phyloP scores from a whole-genome alignment of 495 filamentous ascomycete species.

The Extremus antarcticus region DNA sequence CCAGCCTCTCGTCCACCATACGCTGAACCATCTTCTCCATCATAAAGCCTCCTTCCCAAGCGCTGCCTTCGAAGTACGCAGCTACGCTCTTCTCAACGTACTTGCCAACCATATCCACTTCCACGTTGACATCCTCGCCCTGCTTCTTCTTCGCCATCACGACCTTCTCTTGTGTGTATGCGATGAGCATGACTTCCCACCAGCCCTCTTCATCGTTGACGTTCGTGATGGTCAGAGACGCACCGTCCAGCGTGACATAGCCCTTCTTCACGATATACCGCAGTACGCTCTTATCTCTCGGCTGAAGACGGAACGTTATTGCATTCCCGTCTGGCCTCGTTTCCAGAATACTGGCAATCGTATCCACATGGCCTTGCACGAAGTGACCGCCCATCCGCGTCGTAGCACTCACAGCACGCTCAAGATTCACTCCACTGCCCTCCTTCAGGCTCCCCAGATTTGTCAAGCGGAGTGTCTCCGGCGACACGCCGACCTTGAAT shows the following conservation, averaged over 20 bases:
- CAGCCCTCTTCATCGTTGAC: slow-evolving; percentile 60
- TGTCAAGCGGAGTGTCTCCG: slow-evolving; percentile 91
- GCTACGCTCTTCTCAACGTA: slow-evolving; percentile 92
- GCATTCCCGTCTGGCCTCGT: slow-evolving; percentile 75
- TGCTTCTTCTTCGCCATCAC: slow-evolving; percentile 68
- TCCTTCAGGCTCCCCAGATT: slow-evolving; percentile 65
- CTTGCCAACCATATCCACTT: slow-evolving; percentile 98
- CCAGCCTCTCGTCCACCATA: slow-evolving; percentile 64
- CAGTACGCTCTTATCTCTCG: slow-evolving; percentile 54
- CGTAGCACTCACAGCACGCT: slow-evolving; percentile 75
- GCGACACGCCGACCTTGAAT: slow-evolving; percentile 92
- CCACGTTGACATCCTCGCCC: slow-evolving; percentile 89
- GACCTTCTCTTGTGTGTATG: slow-evolving; percentile 92
- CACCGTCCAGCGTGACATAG: slow-evolving; percentile 91
- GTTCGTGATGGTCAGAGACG: slow-evolving; percentile 80
- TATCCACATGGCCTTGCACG: slow-evolving; percentile 92
- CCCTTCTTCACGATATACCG: slow-evolving; percentile 92
- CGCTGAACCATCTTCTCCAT: slow-evolving; percentile 76
- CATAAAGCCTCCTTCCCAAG: slow-evolving; percentile 48
- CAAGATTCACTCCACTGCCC: slow-evolving; percentile 67
- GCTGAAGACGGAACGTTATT: slow-evolving; percentile 69
- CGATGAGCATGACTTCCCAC: slow-evolving; percentile 98
- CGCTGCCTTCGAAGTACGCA: slow-evolving; percentile 49
- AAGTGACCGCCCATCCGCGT: slow-evolving; percentile 87
- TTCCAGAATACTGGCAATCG: slow-evolving; percentile 58